phyloP scores from a whole-genome alignment of 257 asterid genomes.

The Jacaranda copaia region DNA sequence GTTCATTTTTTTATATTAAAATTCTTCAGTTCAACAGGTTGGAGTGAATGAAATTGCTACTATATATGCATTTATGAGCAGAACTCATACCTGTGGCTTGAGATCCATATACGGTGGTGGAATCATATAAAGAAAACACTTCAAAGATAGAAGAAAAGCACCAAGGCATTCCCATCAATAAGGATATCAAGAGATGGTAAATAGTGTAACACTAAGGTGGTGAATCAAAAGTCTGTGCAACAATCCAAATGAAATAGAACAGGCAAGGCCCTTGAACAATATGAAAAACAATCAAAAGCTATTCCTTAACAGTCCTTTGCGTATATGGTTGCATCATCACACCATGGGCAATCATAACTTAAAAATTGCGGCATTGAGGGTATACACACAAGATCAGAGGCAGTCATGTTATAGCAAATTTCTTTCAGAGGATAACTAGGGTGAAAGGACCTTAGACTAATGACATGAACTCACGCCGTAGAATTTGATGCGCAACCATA shows the following conservation, averaged over 20 bases:
- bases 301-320: background rate
- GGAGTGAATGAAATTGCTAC: background rate
- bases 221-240: background rate
- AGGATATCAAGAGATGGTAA: background rate
- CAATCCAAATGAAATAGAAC: background rate
- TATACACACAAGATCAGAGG: background rate
- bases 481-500: background rate
- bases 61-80: background rate
- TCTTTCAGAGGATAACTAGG: conserved; percentile 1
- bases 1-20: background rate
- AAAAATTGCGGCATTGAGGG: background rate
- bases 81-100: background rate
- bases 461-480: background rate
- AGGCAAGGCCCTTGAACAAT: background rate
- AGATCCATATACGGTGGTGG: background rate
- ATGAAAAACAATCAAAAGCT: conserved; percentile 1
- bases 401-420: background rate
- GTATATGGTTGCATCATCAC: conserved; percentile 3
- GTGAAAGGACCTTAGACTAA: background rate
- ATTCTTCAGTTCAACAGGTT: background rate
- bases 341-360: background rate
- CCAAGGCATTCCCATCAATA: background rate
- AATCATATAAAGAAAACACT: background rate
- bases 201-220: background rate
- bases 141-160: background rate